Evolutionary conservation across 2,329 filamentous ascomycete species (phyloP).

Genomic region (Fusarium dimerum): DNA sequence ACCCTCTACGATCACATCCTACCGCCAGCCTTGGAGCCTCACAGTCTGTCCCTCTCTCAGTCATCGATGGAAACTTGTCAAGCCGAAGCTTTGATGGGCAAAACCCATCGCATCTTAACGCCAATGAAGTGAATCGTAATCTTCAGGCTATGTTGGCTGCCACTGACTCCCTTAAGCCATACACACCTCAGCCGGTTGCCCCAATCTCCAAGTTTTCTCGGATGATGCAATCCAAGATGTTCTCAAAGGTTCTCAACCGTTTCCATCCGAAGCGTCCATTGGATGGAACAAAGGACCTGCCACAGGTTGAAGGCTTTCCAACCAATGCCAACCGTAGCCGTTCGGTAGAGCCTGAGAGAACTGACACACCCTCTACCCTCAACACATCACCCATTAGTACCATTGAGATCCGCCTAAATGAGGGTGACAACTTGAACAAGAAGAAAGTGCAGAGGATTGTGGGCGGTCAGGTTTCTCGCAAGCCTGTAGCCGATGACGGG

Average conservation of each 20-base stretch:
- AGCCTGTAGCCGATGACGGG: slow-evolving; percentile 31
- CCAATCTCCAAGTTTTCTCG: slow-evolving; percentile 29
- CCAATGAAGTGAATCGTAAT: slow-evolving; percentile 36
- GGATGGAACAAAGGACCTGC: slow-evolving; percentile 16
- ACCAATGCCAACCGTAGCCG: neutral
- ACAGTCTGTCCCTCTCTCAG: slow-evolving; percentile 9
- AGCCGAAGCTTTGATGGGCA: neutral
- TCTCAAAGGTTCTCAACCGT: slow-evolving; percentile 36
- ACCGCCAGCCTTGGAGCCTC: slow-evolving; percentile 6
- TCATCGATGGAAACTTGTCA: slow-evolving; percentile 16
- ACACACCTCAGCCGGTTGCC: slow-evolving; percentile 9
- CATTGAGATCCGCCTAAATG: slow-evolving; percentile 36
- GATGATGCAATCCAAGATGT: slow-evolving; percentile 32
- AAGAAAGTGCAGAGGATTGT: slow-evolving; percentile 37
- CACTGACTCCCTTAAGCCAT: slow-evolving; percentile 36
- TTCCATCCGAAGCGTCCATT: slow-evolving; percentile 30
- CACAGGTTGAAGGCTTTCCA: neutral
- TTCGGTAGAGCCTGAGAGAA: slow-evolving; percentile 6
- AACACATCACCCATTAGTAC: slow-evolving; percentile 30
- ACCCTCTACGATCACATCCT: slow-evolving; percentile 24
- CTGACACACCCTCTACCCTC: slow-evolving; percentile 3
- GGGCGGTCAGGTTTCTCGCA: slow-evolving; percentile 31
- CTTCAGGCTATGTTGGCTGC: slow-evolving; percentile 39
- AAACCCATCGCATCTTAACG: slow-evolving; percentile 4
- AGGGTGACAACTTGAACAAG: slow-evolving; percentile 36